These are phyloP conservation scores for Ceratonia siliqua DNA, from an alignment of 306 rosid genomes.

Conservation along the genomic window DNA sequence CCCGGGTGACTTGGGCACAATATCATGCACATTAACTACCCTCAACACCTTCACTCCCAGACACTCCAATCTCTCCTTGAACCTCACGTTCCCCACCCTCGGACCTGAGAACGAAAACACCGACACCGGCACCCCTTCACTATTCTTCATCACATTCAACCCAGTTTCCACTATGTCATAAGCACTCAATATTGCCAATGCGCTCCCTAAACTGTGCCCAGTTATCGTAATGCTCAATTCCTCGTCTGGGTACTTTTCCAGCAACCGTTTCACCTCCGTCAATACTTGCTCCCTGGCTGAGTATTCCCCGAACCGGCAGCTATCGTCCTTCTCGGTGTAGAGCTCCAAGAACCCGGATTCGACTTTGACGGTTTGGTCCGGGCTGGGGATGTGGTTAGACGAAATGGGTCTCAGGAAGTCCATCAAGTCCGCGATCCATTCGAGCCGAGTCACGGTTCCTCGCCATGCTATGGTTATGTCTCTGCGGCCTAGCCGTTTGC, in stretches of 20 bases:
- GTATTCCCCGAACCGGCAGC: slow-evolving; percentile 54
- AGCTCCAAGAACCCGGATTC: slow-evolving; percentile 84
- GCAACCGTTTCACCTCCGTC: slow-evolving; percentile 52
- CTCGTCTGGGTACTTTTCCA: slow-evolving; percentile 50
- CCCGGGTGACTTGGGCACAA: slow-evolving; percentile 75
- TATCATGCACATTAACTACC: slow-evolving; percentile 65
- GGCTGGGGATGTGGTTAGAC: slow-evolving; percentile 48
- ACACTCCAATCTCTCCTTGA: slow-evolving; percentile 63
- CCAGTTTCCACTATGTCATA: slow-evolving; percentile 75
- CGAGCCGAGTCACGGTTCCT: slow-evolving; percentile 74
- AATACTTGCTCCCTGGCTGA: slow-evolving; percentile 81
- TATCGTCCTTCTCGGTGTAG: slow-evolving; percentile 63
- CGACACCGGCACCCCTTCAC: slow-evolving; percentile 48
- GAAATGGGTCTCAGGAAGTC: slow-evolving; percentile 61
- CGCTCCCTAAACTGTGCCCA: slow-evolving; percentile 82
- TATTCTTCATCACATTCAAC: slow-evolving; percentile 39
- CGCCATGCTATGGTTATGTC: slow-evolving; percentile 76
- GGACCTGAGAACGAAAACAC: slow-evolving; percentile 84
- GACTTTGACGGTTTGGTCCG: slow-evolving; percentile 56
- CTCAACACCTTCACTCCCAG: slow-evolving; percentile 75
- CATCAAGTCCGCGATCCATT: slow-evolving; percentile 72
- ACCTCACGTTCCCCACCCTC: slow-evolving; percentile 76
- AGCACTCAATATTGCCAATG: slow-evolving; percentile 69
- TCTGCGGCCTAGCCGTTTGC: slow-evolving; percentile 56
- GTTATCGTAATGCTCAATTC: slow-evolving; percentile 75